Percentiles rank a stretch among this genome's conserved stretches.
phyloP scores from a whole-genome alignment of 768 basidiomycete genomes.

The Chalciporus sphaerocephalus region DNA sequence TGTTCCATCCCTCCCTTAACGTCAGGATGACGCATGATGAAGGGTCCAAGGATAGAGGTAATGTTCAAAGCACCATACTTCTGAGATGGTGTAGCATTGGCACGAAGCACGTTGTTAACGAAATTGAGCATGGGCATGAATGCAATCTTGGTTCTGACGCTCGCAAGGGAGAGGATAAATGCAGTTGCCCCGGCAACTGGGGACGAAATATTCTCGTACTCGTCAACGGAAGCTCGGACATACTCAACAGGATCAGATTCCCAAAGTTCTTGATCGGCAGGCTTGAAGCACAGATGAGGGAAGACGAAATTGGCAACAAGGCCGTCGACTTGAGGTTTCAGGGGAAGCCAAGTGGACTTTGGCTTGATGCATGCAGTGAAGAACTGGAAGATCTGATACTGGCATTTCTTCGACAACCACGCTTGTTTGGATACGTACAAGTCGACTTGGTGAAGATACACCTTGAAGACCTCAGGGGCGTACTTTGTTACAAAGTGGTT shows the following conservation, averaged over 20 bases:
- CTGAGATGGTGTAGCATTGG: constrained; percentile 55
- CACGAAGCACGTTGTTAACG: constrained; percentile 68
- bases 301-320: constrained; percentile 81
- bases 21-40: constrained; percentile 82
- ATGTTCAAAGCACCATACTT: constrained; percentile 85
- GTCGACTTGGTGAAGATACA: constrained; percentile 63
- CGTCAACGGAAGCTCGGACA: constrained; percentile 71
- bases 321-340: constrained; percentile 79
- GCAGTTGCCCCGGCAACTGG: constrained; percentile 76
- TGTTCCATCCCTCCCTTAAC: constrained; percentile 73
- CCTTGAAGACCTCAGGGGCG: constrained; percentile 83
- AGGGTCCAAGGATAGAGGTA: constrained; percentile 67
- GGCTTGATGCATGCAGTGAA: constrained; percentile 91
- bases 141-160: constrained; percentile 74
- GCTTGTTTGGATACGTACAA: constrained; percentile 67
- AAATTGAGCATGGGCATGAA: constrained; percentile 78
- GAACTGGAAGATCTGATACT: constrained; percentile 80
- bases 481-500: constrained; percentile 72
- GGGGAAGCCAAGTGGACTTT: constrained; percentile 82
- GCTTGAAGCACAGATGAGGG: constrained; percentile 79
- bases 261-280: constrained; percentile 66
- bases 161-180: constrained; percentile 74
- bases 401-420: constrained; percentile 81
- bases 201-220: constrained; percentile 73
- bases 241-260: constrained; percentile 81